Conservation (phyloP, 257 asterid genomes). For the Marsdenia floribunda region DNA sequence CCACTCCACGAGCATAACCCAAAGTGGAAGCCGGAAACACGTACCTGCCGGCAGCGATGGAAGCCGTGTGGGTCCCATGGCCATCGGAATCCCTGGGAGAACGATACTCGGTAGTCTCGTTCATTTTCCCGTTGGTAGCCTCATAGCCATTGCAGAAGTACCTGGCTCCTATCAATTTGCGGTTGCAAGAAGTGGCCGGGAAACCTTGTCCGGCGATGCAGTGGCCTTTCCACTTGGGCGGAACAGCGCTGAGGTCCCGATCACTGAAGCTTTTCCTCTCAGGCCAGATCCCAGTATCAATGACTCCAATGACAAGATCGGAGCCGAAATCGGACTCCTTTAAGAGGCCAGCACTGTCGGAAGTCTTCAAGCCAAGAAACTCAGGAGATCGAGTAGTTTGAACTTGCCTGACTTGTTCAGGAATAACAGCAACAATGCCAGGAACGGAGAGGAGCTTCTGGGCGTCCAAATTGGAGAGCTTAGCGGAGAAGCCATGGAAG, state of each 20-base stretch:
- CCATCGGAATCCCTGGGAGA: slow-evolving; percentile 88
- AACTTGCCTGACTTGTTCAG: slow-evolving; percentile 62
- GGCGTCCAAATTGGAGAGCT: slow-evolving; percentile 43
- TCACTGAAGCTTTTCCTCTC: slow-evolving; percentile 77
- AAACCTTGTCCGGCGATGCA: slow-evolving; percentile 51
- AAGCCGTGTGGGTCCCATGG: slow-evolving; percentile 97
- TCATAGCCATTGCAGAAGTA: slow-evolving; percentile 59
- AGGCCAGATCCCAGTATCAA: slow-evolving; percentile 99
- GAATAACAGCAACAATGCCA: slow-evolving; percentile 56
- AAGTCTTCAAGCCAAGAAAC: slow-evolving; percentile 64
- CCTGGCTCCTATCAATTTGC: slow-evolving; percentile 82
- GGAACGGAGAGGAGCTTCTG: slow-evolving; percentile 25
- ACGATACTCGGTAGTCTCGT: slow-evolving; percentile 56
- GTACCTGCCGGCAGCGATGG: slow-evolving; percentile 88
- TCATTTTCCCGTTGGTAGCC: slow-evolving; percentile 71
- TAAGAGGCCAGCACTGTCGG: slow-evolving; percentile 54
- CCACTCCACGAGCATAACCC: slow-evolving; percentile 86
- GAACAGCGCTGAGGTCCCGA: slow-evolving; percentile 53
- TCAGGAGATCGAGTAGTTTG: slow-evolving; percentile 90
- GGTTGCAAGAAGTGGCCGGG: slow-evolving; percentile 55
- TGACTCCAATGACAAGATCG: slow-evolving; percentile 76
- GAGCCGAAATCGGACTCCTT: slow-evolving; percentile 84
- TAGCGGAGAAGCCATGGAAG: slow-evolving; percentile 78
- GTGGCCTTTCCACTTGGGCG: slow-evolving; percentile 71
- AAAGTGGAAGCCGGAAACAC: slow-evolving; percentile 73